Percentiles rank a stretch among this genome's conserved stretches.
Conservation (phyloP, 139 green algal genomes). For the Volvox reticuliferus region DNA sequence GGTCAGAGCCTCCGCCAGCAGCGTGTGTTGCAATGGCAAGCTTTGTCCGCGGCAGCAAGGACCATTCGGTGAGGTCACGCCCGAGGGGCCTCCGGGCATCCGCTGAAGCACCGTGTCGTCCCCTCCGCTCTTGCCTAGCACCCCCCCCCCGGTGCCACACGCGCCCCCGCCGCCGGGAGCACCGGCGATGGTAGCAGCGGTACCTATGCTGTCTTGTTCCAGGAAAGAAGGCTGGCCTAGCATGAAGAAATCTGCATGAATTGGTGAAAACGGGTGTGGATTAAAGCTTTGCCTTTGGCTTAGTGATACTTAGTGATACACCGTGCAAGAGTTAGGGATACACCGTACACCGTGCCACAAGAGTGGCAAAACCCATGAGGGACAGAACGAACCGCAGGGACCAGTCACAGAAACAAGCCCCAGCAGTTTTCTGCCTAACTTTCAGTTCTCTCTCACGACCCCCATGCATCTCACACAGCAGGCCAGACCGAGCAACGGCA, state of each 20-base stretch:
- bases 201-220: not conserved
- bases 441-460: no score
- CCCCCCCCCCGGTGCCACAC: not conserved
- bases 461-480: no score
- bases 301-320: no score
- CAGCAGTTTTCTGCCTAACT: no score
- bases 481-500: not conserved
- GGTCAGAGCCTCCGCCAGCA: slow-evolving; percentile 42
- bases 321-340: no score
- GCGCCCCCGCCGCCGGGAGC: not conserved
- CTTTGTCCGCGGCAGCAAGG: slow-evolving; percentile 2
- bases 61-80: not conserved
- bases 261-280: not conserved
- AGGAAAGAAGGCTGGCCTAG: not conserved
- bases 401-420: no score
- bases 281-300: no score
- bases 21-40: slow-evolving; percentile 41
- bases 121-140: not conserved
- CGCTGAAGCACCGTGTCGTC: not conserved
- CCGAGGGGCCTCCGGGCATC: not conserved
- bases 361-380: no score
- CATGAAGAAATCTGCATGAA: slow-evolving; percentile 17
- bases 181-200: not conserved
- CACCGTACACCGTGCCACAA: no score
- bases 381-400: no score